A percentile compares a stretch with the other conserved stretches of the same genome.
These are phyloP conservation scores for Cercospora beticola DNA, from an alignment of 2,329 filamentous ascomycete genomes.

Conservation along the genomic window DNA sequence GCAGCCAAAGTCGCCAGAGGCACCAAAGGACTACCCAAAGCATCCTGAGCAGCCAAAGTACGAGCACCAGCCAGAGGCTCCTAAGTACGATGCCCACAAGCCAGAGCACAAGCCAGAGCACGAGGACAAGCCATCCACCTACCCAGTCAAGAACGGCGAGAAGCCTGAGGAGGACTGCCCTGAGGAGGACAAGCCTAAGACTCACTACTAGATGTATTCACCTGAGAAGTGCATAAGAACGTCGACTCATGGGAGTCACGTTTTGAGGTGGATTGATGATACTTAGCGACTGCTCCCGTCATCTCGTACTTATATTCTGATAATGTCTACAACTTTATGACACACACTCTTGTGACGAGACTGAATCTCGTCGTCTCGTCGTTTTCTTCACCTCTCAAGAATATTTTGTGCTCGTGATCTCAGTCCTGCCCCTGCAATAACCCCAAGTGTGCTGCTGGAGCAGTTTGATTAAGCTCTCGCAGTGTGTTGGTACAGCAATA, in stretches of 20 bases:
- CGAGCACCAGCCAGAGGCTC: neutral
- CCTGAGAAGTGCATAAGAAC: neutral
- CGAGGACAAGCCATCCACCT: neutral
- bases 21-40: neutral
- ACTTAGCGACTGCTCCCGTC: neutral
- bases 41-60: neutral
- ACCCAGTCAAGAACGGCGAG: neutral
- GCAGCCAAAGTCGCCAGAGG: neutral
- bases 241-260: neutral
- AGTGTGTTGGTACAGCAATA: neutral
- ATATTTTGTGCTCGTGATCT: neutral
- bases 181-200: neutral
- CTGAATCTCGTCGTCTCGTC: neutral
- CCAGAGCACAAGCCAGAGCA: neutral
- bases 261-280: neutral
- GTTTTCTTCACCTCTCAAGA: neutral
- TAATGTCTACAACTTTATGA: neutral
- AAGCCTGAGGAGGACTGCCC: neutral
- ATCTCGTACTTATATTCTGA: conserved; percentile 3
- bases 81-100: neutral
- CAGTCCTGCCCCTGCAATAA: too few relatives aligned
- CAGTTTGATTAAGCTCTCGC: too few relatives aligned
- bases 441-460: too few relatives aligned
- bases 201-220: neutral
- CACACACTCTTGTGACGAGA: neutral